Conservation (phyloP, 2,329 filamentous ascomycete species). For the Botrytis fabae region DNA sequence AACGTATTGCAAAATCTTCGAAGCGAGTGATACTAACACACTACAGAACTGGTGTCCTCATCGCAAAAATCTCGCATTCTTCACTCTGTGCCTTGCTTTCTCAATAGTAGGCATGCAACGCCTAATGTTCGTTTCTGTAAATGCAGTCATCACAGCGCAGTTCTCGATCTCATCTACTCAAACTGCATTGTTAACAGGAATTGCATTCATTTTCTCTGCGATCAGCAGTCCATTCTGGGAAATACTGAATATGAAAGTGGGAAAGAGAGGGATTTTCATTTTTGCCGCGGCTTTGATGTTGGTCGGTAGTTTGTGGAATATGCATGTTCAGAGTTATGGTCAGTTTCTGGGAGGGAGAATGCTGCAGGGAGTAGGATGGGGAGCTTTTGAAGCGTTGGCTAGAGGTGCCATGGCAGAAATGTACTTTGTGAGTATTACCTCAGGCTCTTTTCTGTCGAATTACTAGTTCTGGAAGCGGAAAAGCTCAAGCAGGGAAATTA, state of each 20-base stretch:
- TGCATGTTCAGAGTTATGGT: constrained; percentile 46
- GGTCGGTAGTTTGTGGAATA: constrained; percentile 53
- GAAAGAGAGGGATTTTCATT: constrained; percentile 56
- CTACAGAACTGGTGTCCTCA: constrained; percentile 56
- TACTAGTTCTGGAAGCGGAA: background rate
- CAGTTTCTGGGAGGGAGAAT: constrained; percentile 54
- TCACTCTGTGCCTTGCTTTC: constrained; percentile 49
- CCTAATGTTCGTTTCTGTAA: constrained; percentile 53
- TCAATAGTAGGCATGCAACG: constrained; percentile 54
- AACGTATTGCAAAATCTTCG: background rate
- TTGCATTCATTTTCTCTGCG: constrained; percentile 53
- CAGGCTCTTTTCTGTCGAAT: background rate
- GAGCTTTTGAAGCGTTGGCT: constrained; percentile 56
- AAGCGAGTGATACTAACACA: background rate
- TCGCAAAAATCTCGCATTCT: constrained; percentile 54
- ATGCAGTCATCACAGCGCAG: constrained; percentile 46
- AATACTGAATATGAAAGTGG: constrained; percentile 49
- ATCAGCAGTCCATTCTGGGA: constrained; percentile 48
- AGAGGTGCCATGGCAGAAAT: constrained; percentile 56
- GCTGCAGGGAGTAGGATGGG: constrained; percentile 60
- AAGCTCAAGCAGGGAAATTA: background rate
- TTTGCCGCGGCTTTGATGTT: constrained; percentile 49
- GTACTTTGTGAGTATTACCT: constrained; percentile 51
- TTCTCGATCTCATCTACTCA: constrained; percentile 51
- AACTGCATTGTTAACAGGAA: constrained; percentile 52